Evolutionary conservation across 2,329 filamentous ascomycete species (phyloP).

Genomic region (Fusarium compactum): DNA sequence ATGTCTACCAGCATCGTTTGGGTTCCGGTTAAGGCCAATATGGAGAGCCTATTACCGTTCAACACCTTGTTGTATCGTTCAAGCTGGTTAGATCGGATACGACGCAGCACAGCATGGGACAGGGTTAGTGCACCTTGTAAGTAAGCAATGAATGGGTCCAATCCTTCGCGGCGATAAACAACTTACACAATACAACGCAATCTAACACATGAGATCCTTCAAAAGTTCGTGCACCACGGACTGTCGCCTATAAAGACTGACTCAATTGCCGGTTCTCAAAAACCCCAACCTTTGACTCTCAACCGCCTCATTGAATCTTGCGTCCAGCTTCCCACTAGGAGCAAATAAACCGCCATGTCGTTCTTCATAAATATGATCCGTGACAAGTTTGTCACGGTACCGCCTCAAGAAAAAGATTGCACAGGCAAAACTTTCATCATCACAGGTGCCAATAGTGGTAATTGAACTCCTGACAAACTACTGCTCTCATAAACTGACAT

Average conservation of each 20-base stretch:
- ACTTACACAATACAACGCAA: not conserved
- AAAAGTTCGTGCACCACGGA: not conserved
- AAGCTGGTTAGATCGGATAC: not conserved
- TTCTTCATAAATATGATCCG: slow-evolving; percentile 17
- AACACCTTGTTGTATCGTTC: not conserved
- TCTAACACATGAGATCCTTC: not conserved
- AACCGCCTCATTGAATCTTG: not conserved
- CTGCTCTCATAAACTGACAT: not conserved
- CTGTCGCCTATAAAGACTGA: not conserved
- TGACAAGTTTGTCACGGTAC: slow-evolving; percentile 43
- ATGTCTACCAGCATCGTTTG: too few relatives aligned
- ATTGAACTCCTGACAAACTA: accelerated
- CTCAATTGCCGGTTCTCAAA: not conserved
- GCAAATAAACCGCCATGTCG: not conserved
- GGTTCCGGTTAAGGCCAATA: not conserved
- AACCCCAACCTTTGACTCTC: too few relatives aligned
- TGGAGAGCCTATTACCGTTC: not conserved
- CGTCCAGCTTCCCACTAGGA: not conserved
- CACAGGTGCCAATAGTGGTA: slow-evolving; percentile 57
- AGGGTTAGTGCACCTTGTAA: not conserved
- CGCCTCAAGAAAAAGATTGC: slow-evolving; percentile 51
- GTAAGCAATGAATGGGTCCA: not conserved
- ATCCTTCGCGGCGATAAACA: not conserved
- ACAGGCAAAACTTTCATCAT: slow-evolving; percentile 55
- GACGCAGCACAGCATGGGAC: not conserved